These are phyloP conservation scores for Mycena epipterygia DNA, from an alignment of 768 basidiomycete species.

Conservation along the genomic window DNA sequence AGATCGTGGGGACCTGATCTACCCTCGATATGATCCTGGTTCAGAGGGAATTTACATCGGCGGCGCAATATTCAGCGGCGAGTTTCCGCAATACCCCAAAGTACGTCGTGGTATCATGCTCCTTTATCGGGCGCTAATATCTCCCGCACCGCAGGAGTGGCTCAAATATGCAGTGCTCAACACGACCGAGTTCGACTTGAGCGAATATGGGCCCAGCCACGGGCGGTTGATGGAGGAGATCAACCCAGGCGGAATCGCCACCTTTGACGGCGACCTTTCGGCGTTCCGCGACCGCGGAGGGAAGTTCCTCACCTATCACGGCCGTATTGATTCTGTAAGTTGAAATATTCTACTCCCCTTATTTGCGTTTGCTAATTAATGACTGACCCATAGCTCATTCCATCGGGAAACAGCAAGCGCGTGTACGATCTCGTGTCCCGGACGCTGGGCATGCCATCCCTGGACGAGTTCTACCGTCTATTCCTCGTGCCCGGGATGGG, in stretches of 20 bases:
- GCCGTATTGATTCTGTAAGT: slow-evolving; percentile 27
- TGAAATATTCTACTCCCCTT: too few species aligned
- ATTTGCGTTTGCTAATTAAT: not conserved
- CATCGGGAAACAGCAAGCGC: slow-evolving; percentile 39
- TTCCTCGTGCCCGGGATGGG: slow-evolving; percentile 44
- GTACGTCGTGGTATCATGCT: too few species aligned
- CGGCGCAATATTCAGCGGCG: too few species aligned
- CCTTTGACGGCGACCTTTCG: slow-evolving; percentile 36
- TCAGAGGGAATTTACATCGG: too few species aligned
- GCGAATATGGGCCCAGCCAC: slow-evolving; percentile 19
- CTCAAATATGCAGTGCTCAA: too few species aligned
- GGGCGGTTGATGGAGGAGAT: slow-evolving; percentile 15
- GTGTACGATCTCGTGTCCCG: slow-evolving; percentile 36
- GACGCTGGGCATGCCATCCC: slow-evolving; percentile 28
- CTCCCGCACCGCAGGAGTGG: too few species aligned
- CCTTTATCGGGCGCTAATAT: too few species aligned
- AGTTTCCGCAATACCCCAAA: too few species aligned
- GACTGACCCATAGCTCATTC: slow-evolving; percentile 32
- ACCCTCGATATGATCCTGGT: too few species aligned
- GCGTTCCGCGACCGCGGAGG: slow-evolving; percentile 41
- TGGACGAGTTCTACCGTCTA: slow-evolving; percentile 42
- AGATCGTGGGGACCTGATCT: too few species aligned
- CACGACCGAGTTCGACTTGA: slow-evolving; percentile 24
- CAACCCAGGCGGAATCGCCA: slow-evolving; percentile 28
- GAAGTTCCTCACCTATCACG: slow-evolving; percentile 43